Base-by-base conservation (phyloP, 805 yeast genomes). In the Lachancea sp. region DNA sequence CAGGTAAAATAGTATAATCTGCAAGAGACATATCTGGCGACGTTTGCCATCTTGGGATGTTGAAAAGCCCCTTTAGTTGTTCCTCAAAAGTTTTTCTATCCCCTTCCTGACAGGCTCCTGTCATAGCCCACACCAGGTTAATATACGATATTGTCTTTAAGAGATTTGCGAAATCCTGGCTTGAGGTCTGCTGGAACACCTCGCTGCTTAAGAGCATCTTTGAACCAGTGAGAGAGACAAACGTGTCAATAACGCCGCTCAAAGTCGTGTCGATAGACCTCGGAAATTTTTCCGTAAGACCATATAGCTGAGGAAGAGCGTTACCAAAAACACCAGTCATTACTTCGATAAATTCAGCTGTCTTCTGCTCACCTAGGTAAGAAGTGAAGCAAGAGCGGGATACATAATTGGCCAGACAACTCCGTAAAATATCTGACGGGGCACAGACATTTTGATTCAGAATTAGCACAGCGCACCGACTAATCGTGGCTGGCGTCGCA, bases 401-500 rank as follows among this genome's bases (percentile, higher is more conserved):
- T 8, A 37, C 2, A 8, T 29, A 15, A 7, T 21, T 16, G 3
- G 4, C 8, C 15, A 37, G 17, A 12, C 8, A n/a, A 11, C 8
- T 9, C 13, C 17, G 22, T 13, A 48, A 34, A 19, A 43, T 7
- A 3, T 34, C 41, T 24, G 13, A 17, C 13, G 34, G 35, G 11
- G 24, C 12, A 21, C 29, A 24, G 13, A 29, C 24, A 9, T 29
- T 16, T 18, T 29, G 29, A 28, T 33, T 29, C 9, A 85, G 63
- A 80, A 88, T 83, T 1, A 89, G 67, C 74, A 90, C 78, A 3
- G 95, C 96, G 68, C 97, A 89, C 57, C 97, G 74, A 60, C 92
- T 85, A 18, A 90, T 74, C 0, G 97, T 90, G 0, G 97, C 97
- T 0, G 86, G 86, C 0, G 97, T 90, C 0, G 95, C 83, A 48